These are phyloP conservation scores for Gaultheria prostrata DNA, from an alignment of 148 eudicot genomes.

Conservation along the genomic window DNA sequence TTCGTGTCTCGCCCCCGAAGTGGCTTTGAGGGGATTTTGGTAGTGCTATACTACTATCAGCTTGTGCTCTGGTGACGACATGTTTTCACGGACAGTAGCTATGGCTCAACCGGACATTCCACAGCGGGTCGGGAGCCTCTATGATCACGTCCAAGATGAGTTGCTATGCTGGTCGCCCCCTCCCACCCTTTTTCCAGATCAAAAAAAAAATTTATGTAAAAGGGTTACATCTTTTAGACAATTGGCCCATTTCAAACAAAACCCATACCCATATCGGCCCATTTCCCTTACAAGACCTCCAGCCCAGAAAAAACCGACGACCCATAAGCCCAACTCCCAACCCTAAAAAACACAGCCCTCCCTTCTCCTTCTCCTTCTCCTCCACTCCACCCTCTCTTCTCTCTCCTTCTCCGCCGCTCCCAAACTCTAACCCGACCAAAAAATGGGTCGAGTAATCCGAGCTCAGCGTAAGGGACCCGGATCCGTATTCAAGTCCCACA, in stretches of 20 bases:
- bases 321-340: neutral
- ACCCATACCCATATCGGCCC: neutral
- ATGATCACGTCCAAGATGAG: too few relatives aligned
- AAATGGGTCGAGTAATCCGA: conserved; percentile 22
- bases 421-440: neutral
- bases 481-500: conserved; percentile 23
- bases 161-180: too few relatives aligned
- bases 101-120: too few relatives aligned
- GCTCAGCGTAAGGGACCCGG: conserved; percentile 26
- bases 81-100: too few relatives aligned
- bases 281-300: neutral
- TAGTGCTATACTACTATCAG: too few relatives aligned
- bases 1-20: too few relatives aligned
- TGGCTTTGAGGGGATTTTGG: too few relatives aligned
- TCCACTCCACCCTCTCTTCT: neutral
- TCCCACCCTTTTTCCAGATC: too few relatives aligned
- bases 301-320: neutral
- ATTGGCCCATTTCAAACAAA: neutral
- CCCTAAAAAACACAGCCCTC: neutral
- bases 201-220: too few relatives aligned
- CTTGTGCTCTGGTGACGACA: too few relatives aligned
- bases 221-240: too few relatives aligned
- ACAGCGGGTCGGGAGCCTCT: too few relatives aligned
- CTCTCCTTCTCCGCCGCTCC: neutral
- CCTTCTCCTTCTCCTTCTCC: neutral